Evolutionary conservation across 1,284 basidiomycete species (phyloP).

Genomic region (Cryptococcus sp.): DNA sequence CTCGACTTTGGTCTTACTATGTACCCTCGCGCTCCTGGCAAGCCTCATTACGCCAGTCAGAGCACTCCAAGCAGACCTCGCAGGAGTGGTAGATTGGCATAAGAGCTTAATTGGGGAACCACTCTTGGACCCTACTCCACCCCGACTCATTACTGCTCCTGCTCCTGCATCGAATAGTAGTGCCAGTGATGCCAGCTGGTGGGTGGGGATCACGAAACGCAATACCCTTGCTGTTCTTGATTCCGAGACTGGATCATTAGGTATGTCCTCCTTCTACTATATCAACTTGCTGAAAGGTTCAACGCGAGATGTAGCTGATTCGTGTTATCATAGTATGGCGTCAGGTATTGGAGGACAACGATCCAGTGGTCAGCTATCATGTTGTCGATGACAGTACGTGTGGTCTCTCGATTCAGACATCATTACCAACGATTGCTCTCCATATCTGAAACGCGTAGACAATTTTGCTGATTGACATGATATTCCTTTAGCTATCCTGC

Average conservation of each 20-base stretch:
- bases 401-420: too few relatives aligned
- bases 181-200: constrained; percentile 17
- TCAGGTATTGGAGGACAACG: constrained; percentile 66
- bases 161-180: not conserved
- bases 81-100: constrained; percentile 85
- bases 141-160: constrained; percentile 36
- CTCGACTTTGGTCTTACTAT: too few relatives aligned
- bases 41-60: constrained; percentile 11
- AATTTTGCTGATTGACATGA: too few relatives aligned
- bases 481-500: constrained; percentile 60
- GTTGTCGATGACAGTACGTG: constrained; percentile 62
- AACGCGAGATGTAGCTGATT: not conserved
- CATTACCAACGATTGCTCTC: too few relatives aligned
- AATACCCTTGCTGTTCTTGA: constrained; percentile 79
- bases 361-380: constrained; percentile 70
- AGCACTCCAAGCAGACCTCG: constrained; percentile 53
- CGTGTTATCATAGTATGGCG: constrained; percentile 68
- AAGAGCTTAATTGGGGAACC: constrained; percentile 72
- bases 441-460: too few relatives aligned
- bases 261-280: constrained; percentile 55
- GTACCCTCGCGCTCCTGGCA: too few relatives aligned
- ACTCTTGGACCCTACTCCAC: constrained; percentile 50
- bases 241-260: constrained; percentile 68
- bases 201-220: constrained; percentile 67
- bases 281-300: not conserved